These are phyloP conservation scores for Sugiyamaella americana DNA, from an alignment of 805 yeast genomes.

Conservation along the genomic window DNA sequence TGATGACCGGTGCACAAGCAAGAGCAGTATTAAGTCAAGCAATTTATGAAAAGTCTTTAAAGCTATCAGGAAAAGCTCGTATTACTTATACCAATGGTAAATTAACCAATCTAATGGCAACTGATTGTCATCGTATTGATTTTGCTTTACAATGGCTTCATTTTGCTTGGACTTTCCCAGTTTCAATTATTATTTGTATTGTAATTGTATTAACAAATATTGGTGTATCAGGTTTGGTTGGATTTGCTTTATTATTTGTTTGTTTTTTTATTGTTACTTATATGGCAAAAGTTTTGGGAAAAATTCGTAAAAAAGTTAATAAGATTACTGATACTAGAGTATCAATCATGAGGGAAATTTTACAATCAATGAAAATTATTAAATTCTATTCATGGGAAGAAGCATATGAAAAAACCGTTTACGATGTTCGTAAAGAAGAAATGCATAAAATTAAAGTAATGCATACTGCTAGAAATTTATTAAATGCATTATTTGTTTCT, in stretches of 20 bases:
- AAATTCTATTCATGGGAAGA: conserved; percentile 90
- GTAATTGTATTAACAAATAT: conserved; percentile 59
- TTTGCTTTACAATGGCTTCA: conserved; percentile 67
- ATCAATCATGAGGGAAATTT: conserved; percentile 66
- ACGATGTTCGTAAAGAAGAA: conserved; percentile 54
- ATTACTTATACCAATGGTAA: conserved; percentile 60
- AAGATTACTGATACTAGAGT: conserved; percentile 72
- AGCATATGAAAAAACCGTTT: conserved; percentile 58
- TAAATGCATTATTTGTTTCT: conserved; percentile 60
- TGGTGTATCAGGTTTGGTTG: conserved; percentile 69
- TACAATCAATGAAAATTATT: conserved; percentile 71
- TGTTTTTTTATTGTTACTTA: conserved; percentile 38
- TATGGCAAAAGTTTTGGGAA: conserved; percentile 47
- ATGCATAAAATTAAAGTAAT: conserved; percentile 54
- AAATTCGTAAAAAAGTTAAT: conserved; percentile 51
- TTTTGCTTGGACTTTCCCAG: conserved; percentile 56
- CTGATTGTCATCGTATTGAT: conserved; percentile 77
- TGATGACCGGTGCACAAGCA: conserved; percentile 61
- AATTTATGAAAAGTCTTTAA: conserved; percentile 61
- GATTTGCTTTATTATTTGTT: conserved; percentile 46
- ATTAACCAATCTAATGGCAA: conserved; percentile 71
- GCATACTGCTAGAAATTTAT: conserved; percentile 57
- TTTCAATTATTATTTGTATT: conserved; percentile 55
- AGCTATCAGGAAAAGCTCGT: conserved; percentile 50
- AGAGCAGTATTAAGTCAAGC: conserved; percentile 68